phyloP scores from a whole-genome alignment of 805 yeast genomes.

The Candida golubevii region DNA sequence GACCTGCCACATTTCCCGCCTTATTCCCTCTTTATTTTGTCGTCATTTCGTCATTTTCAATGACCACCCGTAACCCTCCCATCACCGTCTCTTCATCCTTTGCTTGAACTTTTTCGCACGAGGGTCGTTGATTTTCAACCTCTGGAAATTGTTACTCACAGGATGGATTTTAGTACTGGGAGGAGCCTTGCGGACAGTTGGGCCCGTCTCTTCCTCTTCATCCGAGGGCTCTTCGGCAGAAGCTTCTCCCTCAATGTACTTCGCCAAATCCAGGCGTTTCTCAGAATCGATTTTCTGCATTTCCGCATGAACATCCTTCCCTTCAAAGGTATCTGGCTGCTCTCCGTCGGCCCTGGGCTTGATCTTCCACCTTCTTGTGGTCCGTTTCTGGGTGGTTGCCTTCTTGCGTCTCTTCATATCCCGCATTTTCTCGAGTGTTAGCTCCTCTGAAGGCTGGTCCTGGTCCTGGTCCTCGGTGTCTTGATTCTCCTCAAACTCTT shows the following conservation, averaged over 20 bases:
- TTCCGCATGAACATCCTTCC: conserved; percentile 40
- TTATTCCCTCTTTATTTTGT: too few species aligned
- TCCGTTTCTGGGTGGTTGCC: conserved; percentile 47
- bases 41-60: too few species aligned
- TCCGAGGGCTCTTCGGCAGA: conserved; percentile 13
- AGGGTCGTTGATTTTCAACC: conserved; percentile 49
- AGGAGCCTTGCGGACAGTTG: conserved; percentile 10
- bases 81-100: conserved; percentile 31
- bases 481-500: conserved; percentile 11
- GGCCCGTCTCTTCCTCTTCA: conserved; percentile 12
- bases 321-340: conserved; percentile 28
- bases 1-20: too few species aligned
- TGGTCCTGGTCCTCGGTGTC: conserved; percentile 5
- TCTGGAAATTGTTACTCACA: conserved; percentile 46
- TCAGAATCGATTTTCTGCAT: conserved; percentile 32
- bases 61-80: background rate
- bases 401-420: conserved; percentile 19
- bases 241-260: conserved; percentile 19
- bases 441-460: background rate
- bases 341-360: conserved; percentile 31
- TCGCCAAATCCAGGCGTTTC: conserved; percentile 19
- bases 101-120: conserved; percentile 39
- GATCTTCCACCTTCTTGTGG: conserved; percentile 48
- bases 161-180: conserved; percentile 23
- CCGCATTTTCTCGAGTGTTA: background rate